A percentile compares a stretch with the other conserved stretches of the same genome.
Evolutionary conservation across 495 filamentous ascomycete genomes (phyloP).

Genomic region (Rostrohypoxylon terebratum): DNA sequence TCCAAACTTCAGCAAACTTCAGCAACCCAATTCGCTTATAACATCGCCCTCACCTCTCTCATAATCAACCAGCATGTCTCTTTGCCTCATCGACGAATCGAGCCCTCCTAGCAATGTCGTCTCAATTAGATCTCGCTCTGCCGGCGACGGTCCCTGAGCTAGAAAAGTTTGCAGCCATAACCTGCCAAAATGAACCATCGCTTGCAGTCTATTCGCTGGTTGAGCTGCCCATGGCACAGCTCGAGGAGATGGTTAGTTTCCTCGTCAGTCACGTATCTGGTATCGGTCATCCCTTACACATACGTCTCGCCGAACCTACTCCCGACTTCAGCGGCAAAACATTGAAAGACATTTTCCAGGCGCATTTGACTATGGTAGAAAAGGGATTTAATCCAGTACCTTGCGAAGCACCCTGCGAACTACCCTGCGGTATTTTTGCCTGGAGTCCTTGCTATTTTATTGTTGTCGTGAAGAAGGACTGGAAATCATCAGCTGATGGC

Average conservation of each 20-base stretch:
- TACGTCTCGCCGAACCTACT: not conserved
- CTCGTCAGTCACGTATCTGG: too few species aligned
- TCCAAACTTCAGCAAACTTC: not conserved
- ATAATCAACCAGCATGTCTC: not conserved
- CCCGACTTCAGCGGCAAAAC: slow-evolving; percentile 17
- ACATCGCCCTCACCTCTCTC: not conserved
- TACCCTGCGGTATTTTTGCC: too few species aligned
- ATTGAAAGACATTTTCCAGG: slow-evolving; percentile 6
- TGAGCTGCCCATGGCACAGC: not conserved
- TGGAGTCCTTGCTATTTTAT: too few species aligned
- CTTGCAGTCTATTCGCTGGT: slow-evolving; percentile 9
- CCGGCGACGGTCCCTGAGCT: slow-evolving; percentile 9
- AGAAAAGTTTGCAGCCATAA: not conserved
- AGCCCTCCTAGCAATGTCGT: not conserved
- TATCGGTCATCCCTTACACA: not conserved
- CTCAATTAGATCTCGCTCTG: slow-evolving; percentile 1
- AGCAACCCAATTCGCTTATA: not conserved
- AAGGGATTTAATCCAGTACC: not conserved
- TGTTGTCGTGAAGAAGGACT: slow-evolving; percentile 9
- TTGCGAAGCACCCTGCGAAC: too few species aligned
- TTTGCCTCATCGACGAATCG: not conserved
- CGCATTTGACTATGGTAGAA: slow-evolving; percentile 5
- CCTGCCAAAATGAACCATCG: not conserved
- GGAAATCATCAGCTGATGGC: not conserved
- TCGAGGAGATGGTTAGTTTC: not conserved